phyloP scores from a whole-genome alignment of 78 protist species.

The Salpingoeca rosetta region DNA sequence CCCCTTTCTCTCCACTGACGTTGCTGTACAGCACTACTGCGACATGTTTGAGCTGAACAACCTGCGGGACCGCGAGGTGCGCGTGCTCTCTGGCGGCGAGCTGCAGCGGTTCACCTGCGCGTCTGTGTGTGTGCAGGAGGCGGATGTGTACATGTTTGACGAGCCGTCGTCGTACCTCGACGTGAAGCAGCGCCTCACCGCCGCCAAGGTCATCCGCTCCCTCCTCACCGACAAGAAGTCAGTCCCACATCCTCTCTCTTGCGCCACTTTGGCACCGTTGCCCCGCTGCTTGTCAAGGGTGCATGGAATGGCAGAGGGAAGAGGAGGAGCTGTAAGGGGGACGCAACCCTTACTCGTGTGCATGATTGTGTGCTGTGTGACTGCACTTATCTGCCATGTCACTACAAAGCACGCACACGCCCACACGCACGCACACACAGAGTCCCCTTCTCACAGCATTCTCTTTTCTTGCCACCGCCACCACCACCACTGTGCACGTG shows the following conservation, averaged over 20 bases:
- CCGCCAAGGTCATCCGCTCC: conserved; percentile 87
- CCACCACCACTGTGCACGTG: no score
- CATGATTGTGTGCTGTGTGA: no score
- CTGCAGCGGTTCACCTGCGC: conserved; percentile 98
- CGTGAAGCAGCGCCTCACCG: conserved; percentile 95
- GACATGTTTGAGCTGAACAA: conserved; percentile 54
- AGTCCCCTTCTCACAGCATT: background rate
- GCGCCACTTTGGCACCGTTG: background rate
- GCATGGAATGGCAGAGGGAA: no score
- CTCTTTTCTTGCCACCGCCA: background rate
- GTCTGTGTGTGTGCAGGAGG: conserved; percentile 53
- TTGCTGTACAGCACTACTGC: background rate
- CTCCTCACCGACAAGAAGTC: conserved; percentile 42
- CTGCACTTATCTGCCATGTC: no score
- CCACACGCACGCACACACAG: no score
- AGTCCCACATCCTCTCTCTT: background rate
- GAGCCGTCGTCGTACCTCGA: conserved; percentile 99
- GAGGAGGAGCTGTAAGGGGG: no score
- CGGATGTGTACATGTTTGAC: conserved; percentile 95
- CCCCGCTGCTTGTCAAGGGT: background rate
- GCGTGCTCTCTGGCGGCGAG: conserved; percentile 96
- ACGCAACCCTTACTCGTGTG: no score
- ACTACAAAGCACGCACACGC: no score
- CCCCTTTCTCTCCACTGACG: background rate
- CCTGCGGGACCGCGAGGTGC: conserved; percentile 67